Conservation (phyloP, 768 basidiomycete species). For the Thelephora aurantiotincta region DNA sequence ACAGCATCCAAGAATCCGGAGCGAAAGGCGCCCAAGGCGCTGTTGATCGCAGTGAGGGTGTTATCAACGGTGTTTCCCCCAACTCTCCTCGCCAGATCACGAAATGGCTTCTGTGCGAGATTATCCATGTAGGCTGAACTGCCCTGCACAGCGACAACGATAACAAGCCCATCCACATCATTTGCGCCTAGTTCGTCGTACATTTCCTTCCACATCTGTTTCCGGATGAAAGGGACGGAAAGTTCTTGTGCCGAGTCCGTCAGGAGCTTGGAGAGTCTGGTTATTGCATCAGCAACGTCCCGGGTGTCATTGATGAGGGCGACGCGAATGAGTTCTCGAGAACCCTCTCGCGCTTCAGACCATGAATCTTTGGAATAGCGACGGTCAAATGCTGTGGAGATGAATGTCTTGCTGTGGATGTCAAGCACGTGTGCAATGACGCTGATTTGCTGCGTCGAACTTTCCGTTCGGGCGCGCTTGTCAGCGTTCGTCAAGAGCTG, state of each 20-base stretch:
- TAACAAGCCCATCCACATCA: constrained; percentile 44
- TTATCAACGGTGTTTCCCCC: constrained; percentile 9
- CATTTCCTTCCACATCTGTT: constrained; percentile 53
- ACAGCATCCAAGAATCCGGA: constrained; percentile 49
- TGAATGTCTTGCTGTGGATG: constrained; percentile 34
- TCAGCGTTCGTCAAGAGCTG: not conserved
- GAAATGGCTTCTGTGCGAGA: constrained; percentile 40
- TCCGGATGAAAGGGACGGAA: constrained; percentile 24
- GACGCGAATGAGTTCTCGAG: constrained; percentile 26
- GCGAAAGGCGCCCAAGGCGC: constrained; percentile 39
- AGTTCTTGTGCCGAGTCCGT: not conserved
- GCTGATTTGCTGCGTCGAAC: constrained; percentile 14
- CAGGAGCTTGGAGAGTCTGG: constrained; percentile 11
- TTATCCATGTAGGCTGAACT: constrained; percentile 52
- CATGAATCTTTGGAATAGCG: constrained; percentile 25
- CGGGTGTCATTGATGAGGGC: constrained; percentile 21
- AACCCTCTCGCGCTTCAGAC: constrained; percentile 24
- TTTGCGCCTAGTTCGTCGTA: constrained; percentile 44
- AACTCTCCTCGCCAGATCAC: constrained; percentile 19
- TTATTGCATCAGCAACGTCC: constrained; percentile 18
- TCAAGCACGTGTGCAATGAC: constrained; percentile 25
- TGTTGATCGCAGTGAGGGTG: constrained; percentile 45
- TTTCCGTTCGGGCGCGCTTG: constrained; percentile 12
- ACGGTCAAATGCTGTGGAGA: constrained; percentile 30
- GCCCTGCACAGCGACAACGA: constrained; percentile 44